Percentiles rank a stretch among this genome's conserved stretches.
phyloP scores from a whole-genome alignment of 441 rosid genomes.

The Adansonia gregorii region DNA sequence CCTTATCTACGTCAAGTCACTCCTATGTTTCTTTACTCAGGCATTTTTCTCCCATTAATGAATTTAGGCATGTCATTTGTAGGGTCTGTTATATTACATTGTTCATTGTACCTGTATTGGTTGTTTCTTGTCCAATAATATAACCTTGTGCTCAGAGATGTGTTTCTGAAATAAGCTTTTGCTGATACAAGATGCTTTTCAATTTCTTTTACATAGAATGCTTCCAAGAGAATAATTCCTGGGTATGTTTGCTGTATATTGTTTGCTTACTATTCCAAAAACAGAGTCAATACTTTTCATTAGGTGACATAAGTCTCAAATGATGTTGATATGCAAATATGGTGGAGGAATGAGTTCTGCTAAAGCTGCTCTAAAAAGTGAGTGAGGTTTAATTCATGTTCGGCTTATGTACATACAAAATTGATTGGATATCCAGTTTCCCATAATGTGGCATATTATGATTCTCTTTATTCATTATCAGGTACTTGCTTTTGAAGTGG shows the following conservation, averaged over 20 bases:
- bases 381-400: constrained; percentile 42
- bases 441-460: not conserved
- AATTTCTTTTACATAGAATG: constrained; percentile 89
- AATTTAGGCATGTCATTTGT: constrained; percentile 65
- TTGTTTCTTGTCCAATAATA: not conserved
- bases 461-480: constrained; percentile 10
- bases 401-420: not conserved
- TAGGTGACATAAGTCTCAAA: constrained; percentile 22
- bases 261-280: constrained; percentile 7
- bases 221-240: constrained; percentile 93
- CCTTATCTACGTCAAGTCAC: constrained; percentile 92
- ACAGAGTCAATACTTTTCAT: not conserved
- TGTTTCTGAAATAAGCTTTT: constrained; percentile 19
- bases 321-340: constrained; percentile 50
- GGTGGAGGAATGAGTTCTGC: constrained; percentile 99
- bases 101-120: not conserved
- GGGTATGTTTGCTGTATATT: constrained; percentile 54
- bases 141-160: not conserved
- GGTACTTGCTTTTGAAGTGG: constrained; percentile 93
- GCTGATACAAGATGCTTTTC: constrained; percentile 72
- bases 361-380: constrained; percentile 94
- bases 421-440: not conserved
- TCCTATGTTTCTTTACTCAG: constrained; percentile 83
- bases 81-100: not conserved
- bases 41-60: constrained; percentile 87